Evolutionary conservation across 1,139 yeast species (phyloP).

Genomic region (Suhomyces coccinellae): DNA sequence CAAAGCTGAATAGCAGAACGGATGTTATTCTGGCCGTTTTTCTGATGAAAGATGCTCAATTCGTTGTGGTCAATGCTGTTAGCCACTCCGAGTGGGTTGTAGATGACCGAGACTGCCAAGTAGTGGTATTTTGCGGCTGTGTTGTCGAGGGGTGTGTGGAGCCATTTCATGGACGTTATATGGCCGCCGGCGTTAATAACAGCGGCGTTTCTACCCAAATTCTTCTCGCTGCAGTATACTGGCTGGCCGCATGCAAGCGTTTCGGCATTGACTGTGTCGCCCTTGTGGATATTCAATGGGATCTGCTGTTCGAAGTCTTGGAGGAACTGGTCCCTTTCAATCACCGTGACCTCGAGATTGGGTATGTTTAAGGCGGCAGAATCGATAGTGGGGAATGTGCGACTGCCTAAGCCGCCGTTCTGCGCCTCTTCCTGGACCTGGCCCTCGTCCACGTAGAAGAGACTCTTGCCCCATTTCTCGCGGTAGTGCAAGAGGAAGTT

Average conservation of each 20-base stretch:
- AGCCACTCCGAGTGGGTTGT: slow-evolving; percentile 29
- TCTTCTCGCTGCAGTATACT: slow-evolving; percentile 10
- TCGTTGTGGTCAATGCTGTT: slow-evolving; percentile 30
- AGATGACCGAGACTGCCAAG: slow-evolving; percentile 53
- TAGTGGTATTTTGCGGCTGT: slow-evolving; percentile 27
- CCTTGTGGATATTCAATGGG: slow-evolving; percentile 7
- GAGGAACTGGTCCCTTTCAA: background rate
- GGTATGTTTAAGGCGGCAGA: slow-evolving; percentile 6
- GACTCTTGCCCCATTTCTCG: slow-evolving; percentile 35
- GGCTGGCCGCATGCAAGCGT: slow-evolving; percentile 11
- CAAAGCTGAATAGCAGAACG: slow-evolving; percentile 50
- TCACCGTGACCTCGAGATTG: slow-evolving; percentile 1
- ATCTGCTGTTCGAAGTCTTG: slow-evolving; percentile 2
- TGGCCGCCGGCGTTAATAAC: slow-evolving; percentile 56
- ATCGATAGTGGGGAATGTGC: slow-evolving; percentile 5
- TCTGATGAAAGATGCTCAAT: slow-evolving; percentile 32
- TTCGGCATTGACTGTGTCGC: background rate
- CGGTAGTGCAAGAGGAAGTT: slow-evolving; percentile 29
- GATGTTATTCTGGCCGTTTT: slow-evolving; percentile 17
- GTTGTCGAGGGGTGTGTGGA: slow-evolving; percentile 20
- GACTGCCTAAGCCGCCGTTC: slow-evolving; percentile 11
- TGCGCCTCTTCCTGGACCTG: slow-evolving; percentile 11
- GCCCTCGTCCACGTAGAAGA: slow-evolving; percentile 35
- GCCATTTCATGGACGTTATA: slow-evolving; percentile 58
- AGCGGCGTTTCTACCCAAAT: slow-evolving; percentile 40